Base-by-base conservation (phyloP, 352 stramenopile species). In the Salisapilia sapeloensis region DNA sequence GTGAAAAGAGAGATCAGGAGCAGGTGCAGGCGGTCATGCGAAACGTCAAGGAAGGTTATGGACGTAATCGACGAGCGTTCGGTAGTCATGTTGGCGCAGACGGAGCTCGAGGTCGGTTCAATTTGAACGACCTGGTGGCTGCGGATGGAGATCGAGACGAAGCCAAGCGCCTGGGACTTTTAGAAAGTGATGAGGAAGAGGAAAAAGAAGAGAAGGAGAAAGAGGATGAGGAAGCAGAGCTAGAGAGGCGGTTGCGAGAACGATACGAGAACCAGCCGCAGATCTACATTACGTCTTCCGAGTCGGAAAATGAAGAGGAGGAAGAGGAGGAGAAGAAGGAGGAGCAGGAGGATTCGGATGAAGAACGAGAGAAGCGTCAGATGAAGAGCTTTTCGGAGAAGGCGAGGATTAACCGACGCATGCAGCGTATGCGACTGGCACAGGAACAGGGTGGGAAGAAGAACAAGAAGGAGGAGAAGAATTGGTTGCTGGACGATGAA, bases 21-120 rank as follows among this genome's bases (percentile, higher is more conserved):
- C 60, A 83, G 20, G 59, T 90, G 8, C 75, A 75, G 37, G 70
- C 83, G 38, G 75, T 90, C 2, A 90, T 90, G 65, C 65, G 75
- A 14, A 86, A 86, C 36, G 75, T 90, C n/a, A 84, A 84, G 35
- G 75, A 90, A 35, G 75, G 75, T 29, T 90, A 85, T 42, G 75
- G 75, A 12, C 67, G 75, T 46, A 90, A 85, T 36, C 70, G 71
- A 20, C 70, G 69, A 5, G 63, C 71, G 1, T 86, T 90, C 43
- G 47, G 56, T 6, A 23, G 81, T 2, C 48, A 70, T 20, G 56
- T 50, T 9, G 63, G 59, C 3, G 51, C 49, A 1, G 61, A 55
- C 4, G n/a, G n/a, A n/a, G 71, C 75, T 15, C 70, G 75, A 38
- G 75, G 75, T 44, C 62, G 75, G 21, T 90, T 90, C 42, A 83